Percentiles rank a stretch among this genome's conserved stretches.
phyloP scores from a whole-genome alignment of 352 stramenopile genomes.

The Pythium sp. region DNA sequence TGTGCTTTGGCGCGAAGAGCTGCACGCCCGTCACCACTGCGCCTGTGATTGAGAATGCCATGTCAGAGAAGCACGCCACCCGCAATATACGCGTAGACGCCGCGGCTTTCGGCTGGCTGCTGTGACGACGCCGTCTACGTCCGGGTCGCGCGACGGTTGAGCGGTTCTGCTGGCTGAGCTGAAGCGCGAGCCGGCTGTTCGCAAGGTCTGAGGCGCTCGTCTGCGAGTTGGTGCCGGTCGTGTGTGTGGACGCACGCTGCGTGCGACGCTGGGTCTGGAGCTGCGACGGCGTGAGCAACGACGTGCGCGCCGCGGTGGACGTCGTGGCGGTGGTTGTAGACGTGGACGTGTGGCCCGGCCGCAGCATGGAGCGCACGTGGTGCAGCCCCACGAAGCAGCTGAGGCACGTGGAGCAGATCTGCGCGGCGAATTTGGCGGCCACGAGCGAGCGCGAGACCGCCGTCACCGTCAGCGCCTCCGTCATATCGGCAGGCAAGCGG shows the following conservation, averaged over 20 bases:
- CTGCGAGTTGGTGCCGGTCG: slow-evolving; percentile 27
- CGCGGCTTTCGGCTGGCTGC: slow-evolving; percentile 40
- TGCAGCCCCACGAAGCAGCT: slow-evolving; percentile 65
- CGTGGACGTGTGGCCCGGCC: slow-evolving; percentile 12
- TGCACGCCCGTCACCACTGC: slow-evolving; percentile 50
- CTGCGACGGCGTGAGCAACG: slow-evolving; percentile 11
- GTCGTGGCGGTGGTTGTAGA: not conserved
- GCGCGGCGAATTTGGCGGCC: slow-evolving; percentile 61
- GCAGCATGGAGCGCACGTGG: slow-evolving; percentile 26
- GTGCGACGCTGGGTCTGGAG: slow-evolving; percentile 12
- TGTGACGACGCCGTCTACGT: slow-evolving; percentile 27
- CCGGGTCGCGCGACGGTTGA: slow-evolving; percentile 19
- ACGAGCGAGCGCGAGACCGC: slow-evolving; percentile 26
- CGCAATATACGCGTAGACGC: slow-evolving; percentile 64
- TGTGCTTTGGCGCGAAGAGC: slow-evolving; percentile 32
- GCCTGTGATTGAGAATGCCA: slow-evolving; percentile 66
- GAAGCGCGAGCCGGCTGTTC: slow-evolving; percentile 19
- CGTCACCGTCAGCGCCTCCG: slow-evolving; percentile 1
- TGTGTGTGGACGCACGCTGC: slow-evolving; percentile 9
- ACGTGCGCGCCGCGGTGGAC: not conserved
- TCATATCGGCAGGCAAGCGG: not conserved
- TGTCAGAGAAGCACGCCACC: slow-evolving; percentile 68
- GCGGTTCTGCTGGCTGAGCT: not conserved
- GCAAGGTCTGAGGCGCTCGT: slow-evolving; percentile 30
- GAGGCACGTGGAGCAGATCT: slow-evolving; percentile 64